phyloP scores from a whole-genome alignment of 2,329 filamentous ascomycete species.

The Nemania serpens region DNA sequence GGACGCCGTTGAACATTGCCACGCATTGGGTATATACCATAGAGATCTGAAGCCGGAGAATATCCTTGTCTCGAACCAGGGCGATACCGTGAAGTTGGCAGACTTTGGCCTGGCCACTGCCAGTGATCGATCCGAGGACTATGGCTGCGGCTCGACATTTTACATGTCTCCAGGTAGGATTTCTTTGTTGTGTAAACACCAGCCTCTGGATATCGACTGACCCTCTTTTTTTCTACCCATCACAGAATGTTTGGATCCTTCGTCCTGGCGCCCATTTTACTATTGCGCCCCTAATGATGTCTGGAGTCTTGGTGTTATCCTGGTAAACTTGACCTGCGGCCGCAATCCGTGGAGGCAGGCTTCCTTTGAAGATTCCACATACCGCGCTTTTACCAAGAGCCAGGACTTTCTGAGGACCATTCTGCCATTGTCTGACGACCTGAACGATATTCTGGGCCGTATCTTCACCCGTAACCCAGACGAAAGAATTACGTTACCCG shows the following conservation, averaged over 20 bases:
- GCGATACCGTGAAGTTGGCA: constrained; percentile 90
- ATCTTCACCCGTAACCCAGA: constrained; percentile 88
- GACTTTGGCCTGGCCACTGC: constrained; percentile 96
- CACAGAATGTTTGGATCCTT: constrained; percentile 86
- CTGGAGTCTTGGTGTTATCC: constrained; percentile 96
- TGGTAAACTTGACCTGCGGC: constrained; percentile 96
- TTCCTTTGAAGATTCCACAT: constrained; percentile 90
- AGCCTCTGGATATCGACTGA: constrained; percentile 32
- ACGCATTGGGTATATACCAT: constrained; percentile 92
- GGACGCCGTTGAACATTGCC: constrained; percentile 95
- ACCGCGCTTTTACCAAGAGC: constrained; percentile 85
- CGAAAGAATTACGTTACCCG: constrained; percentile 78
- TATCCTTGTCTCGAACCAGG: constrained; percentile 86
- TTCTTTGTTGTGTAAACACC: constrained; percentile 22
- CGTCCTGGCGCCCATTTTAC: constrained; percentile 76
- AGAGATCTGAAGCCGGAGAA: constrained; percentile 98
- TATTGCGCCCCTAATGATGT: constrained; percentile 93
- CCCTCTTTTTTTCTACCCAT: constrained; percentile 27
- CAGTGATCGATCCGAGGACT: constrained; percentile 84
- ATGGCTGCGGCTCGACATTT: constrained; percentile 96
- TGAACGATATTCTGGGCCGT: constrained; percentile 83
- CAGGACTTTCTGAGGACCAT: constrained; percentile 90
- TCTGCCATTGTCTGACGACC: constrained; percentile 84
- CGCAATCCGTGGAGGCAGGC: constrained; percentile 99
- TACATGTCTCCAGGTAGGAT: constrained; percentile 98